Conservation (phyloP, 768 basidiomycete species). For the Trametes cinnabarina region DNA sequence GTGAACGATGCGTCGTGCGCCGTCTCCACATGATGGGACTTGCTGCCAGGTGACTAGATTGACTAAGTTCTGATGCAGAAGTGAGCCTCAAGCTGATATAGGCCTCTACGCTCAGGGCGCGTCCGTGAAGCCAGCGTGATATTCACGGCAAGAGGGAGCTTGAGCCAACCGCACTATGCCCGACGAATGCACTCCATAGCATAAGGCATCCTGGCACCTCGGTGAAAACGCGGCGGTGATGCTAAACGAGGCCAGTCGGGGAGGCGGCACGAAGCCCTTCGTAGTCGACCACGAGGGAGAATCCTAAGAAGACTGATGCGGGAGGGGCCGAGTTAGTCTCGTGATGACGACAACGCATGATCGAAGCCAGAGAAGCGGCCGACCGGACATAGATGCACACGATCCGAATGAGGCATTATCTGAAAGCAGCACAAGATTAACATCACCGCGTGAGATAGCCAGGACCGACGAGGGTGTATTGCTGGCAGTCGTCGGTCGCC, state of each 20-base stretch:
- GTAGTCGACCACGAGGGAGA: not conserved
- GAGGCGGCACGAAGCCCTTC: not conserved
- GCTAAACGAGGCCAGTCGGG: not conserved
- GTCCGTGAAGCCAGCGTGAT: not conserved
- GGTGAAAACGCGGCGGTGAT: slow-evolving; percentile 12
- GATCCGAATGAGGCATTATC: slow-evolving; percentile 1
- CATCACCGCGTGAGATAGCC: slow-evolving; percentile 7
- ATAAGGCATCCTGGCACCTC: slow-evolving; percentile 1
- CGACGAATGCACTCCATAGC: not conserved
- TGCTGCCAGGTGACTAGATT: not conserved
- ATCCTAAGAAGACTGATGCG: slow-evolving; percentile 13
- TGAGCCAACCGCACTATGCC: not conserved
- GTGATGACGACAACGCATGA: slow-evolving; percentile 17
- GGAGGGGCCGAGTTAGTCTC: slow-evolving; percentile 1
- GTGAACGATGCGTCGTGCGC: not conserved
- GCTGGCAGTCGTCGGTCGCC: not conserved
- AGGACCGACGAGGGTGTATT: not conserved
- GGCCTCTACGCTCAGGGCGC: not conserved
- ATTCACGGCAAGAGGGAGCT: not conserved
- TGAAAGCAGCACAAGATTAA: slow-evolving; percentile 11
- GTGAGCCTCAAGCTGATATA: slow-evolving; percentile 2
- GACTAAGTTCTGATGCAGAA: slow-evolving; percentile 7
- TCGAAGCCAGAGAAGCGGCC: slow-evolving; percentile 11
- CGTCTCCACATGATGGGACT: slow-evolving; percentile 7
- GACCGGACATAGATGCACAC: not conserved